Percentiles rank a stretch among this genome's conserved stretches.
Conservation (phyloP, 805 yeast species). For the Lipomyces yamadae region DNA sequence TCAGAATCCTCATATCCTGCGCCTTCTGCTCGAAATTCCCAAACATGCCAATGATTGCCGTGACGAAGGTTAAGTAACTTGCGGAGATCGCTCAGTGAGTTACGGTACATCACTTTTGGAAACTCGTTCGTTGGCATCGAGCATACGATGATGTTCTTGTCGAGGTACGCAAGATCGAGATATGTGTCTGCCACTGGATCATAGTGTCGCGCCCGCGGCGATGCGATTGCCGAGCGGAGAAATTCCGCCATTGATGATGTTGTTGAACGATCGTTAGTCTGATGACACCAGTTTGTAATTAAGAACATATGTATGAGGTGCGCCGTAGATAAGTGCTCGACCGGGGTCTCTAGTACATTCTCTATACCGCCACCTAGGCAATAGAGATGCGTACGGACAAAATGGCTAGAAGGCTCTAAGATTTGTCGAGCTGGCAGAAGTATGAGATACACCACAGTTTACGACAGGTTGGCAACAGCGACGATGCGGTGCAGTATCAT, state of each 20-base stretch:
- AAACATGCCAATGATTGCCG: slow-evolving; percentile 67
- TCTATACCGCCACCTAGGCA: not conserved
- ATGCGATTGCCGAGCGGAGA: slow-evolving; percentile 42
- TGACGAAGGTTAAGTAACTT: slow-evolving; percentile 55
- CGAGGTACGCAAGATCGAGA: slow-evolving; percentile 71
- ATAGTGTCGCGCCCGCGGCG: slow-evolving; percentile 41
- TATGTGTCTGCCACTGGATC: slow-evolving; percentile 45
- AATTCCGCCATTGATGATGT: slow-evolving; percentile 39
- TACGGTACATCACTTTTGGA: slow-evolving; percentile 56
- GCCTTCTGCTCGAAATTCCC: slow-evolving; percentile 71
- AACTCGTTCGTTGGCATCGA: slow-evolving; percentile 68
- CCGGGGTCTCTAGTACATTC: not conserved
- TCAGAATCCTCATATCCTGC: slow-evolving; percentile 50
- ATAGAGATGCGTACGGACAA: not conserved
- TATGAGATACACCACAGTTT: not conserved
- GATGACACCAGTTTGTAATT: slow-evolving; percentile 49
- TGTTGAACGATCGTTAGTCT: not conserved
- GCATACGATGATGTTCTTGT: slow-evolving; percentile 68
- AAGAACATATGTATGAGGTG: not conserved
- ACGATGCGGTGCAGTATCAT: not conserved
- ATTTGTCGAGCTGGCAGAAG: not conserved
- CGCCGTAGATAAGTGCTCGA: not conserved
- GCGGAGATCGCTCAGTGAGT: slow-evolving; percentile 57
- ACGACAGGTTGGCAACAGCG: not conserved
- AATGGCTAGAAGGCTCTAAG: not conserved